Evolutionary conservation across 768 basidiomycete species (phyloP).

Genomic region (Naganishia randhawae): DNA sequence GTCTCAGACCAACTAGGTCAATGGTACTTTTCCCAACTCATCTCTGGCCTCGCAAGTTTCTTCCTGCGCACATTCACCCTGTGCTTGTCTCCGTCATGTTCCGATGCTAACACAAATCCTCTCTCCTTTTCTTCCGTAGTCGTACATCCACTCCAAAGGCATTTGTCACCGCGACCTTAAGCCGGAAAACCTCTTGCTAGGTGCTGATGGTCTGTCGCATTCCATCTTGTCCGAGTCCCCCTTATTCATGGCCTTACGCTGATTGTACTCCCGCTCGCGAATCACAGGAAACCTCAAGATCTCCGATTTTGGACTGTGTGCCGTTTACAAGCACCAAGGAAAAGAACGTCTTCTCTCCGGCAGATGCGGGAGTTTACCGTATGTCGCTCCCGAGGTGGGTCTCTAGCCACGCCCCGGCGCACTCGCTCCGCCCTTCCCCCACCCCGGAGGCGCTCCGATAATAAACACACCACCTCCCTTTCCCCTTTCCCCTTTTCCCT

Average conservation of each 20-base stretch:
- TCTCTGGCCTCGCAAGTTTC: constrained; percentile 69
- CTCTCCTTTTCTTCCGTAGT: constrained; percentile 53
- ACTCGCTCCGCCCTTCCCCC: too few species aligned
- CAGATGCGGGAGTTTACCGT: constrained; percentile 85
- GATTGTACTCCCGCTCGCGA: neutral
- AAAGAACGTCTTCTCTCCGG: constrained; percentile 72
- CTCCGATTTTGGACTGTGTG: constrained; percentile 89
- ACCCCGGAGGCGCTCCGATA: too few species aligned
- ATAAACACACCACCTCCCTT: too few species aligned
- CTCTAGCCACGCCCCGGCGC: too few species aligned
- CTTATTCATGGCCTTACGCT: neutral
- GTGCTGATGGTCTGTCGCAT: constrained; percentile 60
- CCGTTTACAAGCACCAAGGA: constrained; percentile 83
- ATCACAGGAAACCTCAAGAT: constrained; percentile 66
- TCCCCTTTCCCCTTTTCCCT: too few species aligned
- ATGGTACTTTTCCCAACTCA: constrained; percentile 79
- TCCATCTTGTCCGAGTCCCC: neutral
- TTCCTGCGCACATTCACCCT: neutral
- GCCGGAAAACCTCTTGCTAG: constrained; percentile 88
- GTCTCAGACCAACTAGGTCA: constrained; percentile 82
- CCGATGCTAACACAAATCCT: neutral
- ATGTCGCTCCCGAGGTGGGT: constrained; percentile 86
- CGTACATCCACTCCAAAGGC: constrained; percentile 79
- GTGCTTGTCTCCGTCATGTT: neutral
- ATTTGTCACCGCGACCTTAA: constrained; percentile 96